Evolutionary conservation across 2,329 filamentous ascomycete species (phyloP), one percentile per base, ranked within the genome.

Genomic region (Aspergillus neoniger): DNA sequence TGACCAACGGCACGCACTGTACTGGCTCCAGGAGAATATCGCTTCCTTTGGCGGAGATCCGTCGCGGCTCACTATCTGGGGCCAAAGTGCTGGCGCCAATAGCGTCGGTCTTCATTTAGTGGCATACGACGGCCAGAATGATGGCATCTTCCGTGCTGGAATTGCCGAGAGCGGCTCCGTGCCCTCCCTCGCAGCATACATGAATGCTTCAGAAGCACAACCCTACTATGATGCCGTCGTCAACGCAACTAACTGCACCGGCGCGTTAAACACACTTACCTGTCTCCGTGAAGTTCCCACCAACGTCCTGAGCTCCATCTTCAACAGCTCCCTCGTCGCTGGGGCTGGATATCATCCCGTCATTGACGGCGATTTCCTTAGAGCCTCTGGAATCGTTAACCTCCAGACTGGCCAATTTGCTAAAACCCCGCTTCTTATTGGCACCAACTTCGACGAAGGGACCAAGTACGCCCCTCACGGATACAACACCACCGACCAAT

Each of bases 1-100:
- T 65, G 77, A 81, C 55, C 76, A 79, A 50, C 64, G 67, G 2
- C 8, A 48, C 28, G 61, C 61, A 14, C 43, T 67, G 17, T 41
- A 54, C n/a, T 65, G 57, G 65, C 41, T 63, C 8, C 53, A 65
- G 38, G 62, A 67, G 38, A 66, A 65, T 19, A 65, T 67, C 21
- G 57, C 50, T 15, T 58, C 56, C 1, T 66, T 66, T n/a, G 62
- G 62, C 3, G 62, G 62, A 3, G 62, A 66, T 32, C 57, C 55
- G 4, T 43, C 32, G 6, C 53, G 55, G 12, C 62, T 66, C 15
- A 67, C 63, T 5, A 65, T 67, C 44, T 57, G 54, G 53, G 65
- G 64, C 9, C 61, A 69, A 39, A 58, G 49, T 8, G 57, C 66
- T 5, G 66, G 67, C 1, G 67, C 59, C n/a, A 44, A 58, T 6